Evolutionary conservation across 2,329 filamentous ascomycete species (phyloP), one percentile per base, ranked within the genome.

Genomic region (Talaromyces sp.): DNA sequence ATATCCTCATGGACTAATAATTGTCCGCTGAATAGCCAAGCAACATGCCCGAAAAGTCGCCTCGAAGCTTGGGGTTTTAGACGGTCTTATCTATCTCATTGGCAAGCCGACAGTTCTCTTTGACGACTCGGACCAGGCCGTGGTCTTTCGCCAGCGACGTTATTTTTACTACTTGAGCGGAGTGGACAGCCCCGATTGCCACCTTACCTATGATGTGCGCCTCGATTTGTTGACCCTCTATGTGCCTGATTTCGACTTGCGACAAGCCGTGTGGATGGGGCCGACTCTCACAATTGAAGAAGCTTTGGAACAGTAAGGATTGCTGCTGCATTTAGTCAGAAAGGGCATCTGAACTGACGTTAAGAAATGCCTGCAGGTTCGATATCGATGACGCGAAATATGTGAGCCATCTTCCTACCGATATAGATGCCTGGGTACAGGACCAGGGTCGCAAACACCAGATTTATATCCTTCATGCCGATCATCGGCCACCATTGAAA

Each of bases 201-300:
- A 79, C 60, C 66, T 86, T 46, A 83, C 80, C 2, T 87, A 87
- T 69, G 79, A 85, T 67, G 80, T 86, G 62, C 72, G 73, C 32
- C 75, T 76, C 11, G 88, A 92, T 70, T 75, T 78, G 24, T 81
- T 94, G 60, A 85, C 82, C 5, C 82, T 93, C 29, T 94, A 88
- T 83, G 85, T 93, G 54, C 89, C 89, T 2, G 83, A 85, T 66
- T 84, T 87, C 64, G 84, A 89, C 65, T 84, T 77, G n/a, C 73
- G 68, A 57, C 71, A 69, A 38, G 73, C 74, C 24, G 73, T 78
- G 57, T 77, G 74, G 74, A 76, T 74, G 70, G 75, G 75, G 1
- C 75, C 74, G 12, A 76, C 75, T 6, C 63, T 77, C 10, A 71
- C 72, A 5, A 64, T 67, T 11, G 81, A 86, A 14, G 85, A 90